A percentile compares a stretch with the other conserved stretches of the same genome.
phyloP scores from a whole-genome alignment of 805 yeast genomes.

The Kodamaea sagamina region DNA sequence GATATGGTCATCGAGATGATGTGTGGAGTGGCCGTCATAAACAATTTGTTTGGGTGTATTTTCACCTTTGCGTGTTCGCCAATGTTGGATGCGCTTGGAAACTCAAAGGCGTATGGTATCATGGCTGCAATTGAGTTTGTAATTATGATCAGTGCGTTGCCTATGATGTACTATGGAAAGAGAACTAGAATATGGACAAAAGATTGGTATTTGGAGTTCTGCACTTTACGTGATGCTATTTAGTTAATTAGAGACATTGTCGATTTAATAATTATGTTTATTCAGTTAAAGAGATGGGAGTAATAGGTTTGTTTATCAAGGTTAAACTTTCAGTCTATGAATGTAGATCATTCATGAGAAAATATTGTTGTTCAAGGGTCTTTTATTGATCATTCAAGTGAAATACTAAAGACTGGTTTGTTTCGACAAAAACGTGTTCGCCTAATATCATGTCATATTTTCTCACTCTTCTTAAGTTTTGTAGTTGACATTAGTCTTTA shows the following conservation, averaged over 20 bases:
- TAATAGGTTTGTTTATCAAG: too few species aligned
- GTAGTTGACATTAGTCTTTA: too few species aligned
- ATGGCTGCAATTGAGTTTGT: slow-evolving; percentile 60
- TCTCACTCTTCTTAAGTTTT: too few species aligned
- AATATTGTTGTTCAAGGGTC: too few species aligned
- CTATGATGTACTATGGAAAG: slow-evolving; percentile 63
- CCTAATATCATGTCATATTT: too few species aligned
- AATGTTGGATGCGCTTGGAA: slow-evolving; percentile 59
- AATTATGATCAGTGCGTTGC: slow-evolving; percentile 57
- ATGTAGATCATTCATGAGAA: too few species aligned
- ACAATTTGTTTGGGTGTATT: slow-evolving; percentile 63
- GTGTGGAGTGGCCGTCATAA: slow-evolving; percentile 68
- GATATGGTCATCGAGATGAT: slow-evolving; percentile 70
- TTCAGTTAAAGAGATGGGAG: too few species aligned
- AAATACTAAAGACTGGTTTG: too few species aligned
- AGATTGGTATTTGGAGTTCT: slow-evolving; percentile 52
- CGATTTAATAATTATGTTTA: too few species aligned
- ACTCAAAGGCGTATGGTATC: slow-evolving; percentile 59
- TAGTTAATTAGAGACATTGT: slow-evolving; percentile 4
- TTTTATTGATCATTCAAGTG: too few species aligned
- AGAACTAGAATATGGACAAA: slow-evolving; percentile 58
- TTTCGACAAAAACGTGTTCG: too few species aligned
- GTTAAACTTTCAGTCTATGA: too few species aligned
- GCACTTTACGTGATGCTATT: slow-evolving; percentile 38
- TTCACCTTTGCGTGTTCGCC: slow-evolving; percentile 66